Evolutionary conservation across 305 asterid genomes (phyloP).

Genomic region (Fraxinus latifolia): DNA sequence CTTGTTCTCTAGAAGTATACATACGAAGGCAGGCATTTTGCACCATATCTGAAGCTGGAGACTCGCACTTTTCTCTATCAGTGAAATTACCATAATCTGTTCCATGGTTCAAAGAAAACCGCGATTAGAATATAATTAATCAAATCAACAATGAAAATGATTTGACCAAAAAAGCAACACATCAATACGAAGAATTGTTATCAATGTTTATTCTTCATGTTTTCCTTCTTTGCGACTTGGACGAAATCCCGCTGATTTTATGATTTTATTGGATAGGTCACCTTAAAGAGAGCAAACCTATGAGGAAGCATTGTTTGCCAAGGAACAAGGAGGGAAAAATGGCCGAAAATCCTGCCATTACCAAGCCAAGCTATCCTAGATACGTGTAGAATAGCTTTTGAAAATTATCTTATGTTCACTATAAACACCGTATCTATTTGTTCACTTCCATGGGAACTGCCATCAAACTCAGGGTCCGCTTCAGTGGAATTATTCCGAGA

Average conservation of each 20-base stretch:
- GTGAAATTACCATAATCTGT: background rate
- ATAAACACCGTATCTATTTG: background rate
- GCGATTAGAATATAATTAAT: background rate
- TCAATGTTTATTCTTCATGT: background rate
- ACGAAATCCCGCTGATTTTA: background rate
- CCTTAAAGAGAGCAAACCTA: background rate
- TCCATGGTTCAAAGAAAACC: background rate
- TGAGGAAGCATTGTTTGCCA: background rate
- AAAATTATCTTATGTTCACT: background rate
- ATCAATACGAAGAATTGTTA: background rate
- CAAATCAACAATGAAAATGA: background rate
- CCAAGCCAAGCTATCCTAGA: background rate
- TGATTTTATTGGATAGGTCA: background rate
- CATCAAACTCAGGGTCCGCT: background rate
- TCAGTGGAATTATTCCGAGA: background rate
- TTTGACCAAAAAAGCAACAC: background rate
- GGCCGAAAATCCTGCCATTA: background rate
- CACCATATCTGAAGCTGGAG: background rate
- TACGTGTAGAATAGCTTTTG: background rate
- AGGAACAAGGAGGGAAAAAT: background rate
- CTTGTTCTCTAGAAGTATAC: background rate
- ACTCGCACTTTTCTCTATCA: background rate
- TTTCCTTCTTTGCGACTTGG: background rate
- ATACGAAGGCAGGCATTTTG: background rate
- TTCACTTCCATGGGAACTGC: background rate